Evolutionary conservation across 2,329 filamentous ascomycete species (phyloP).

Genomic region (Hortaea sp.): DNA sequence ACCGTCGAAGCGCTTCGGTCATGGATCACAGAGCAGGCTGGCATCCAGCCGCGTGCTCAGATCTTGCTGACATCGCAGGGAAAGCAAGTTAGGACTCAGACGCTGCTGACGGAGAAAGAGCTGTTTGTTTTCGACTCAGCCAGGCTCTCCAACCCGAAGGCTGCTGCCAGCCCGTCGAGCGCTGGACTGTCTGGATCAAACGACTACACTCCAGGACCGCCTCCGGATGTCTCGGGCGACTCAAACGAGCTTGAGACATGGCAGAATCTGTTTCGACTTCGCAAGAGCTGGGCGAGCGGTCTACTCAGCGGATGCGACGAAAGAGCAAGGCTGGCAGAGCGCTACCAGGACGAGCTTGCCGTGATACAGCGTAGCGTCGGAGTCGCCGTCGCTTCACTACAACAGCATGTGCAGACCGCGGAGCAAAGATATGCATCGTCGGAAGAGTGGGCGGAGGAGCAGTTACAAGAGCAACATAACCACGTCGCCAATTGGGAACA

Average conservation of each 20-base stretch:
- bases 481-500: constrained; percentile 58
- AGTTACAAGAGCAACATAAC: constrained; percentile 57
- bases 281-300: constrained; percentile 67
- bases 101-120: constrained; percentile 74
- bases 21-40: constrained; percentile 66
- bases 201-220: constrained; percentile 51
- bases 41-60: constrained; percentile 67
- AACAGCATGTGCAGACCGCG: constrained; percentile 60
- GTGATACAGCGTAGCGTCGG: constrained; percentile 71
- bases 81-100: constrained; percentile 72
- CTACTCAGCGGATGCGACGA: constrained; percentile 59
- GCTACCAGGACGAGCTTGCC: constrained; percentile 61
- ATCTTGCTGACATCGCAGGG: constrained; percentile 80
- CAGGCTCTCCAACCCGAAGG: constrained; percentile 23
- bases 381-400: constrained; percentile 76
- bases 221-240: constrained; percentile 73
- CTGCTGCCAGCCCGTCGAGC: constrained; percentile 32
- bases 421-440: constrained; percentile 63
- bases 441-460: constrained; percentile 58
- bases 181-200: constrained; percentile 30
- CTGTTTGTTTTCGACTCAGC: constrained; percentile 85
- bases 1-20: constrained; percentile 75
- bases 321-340: constrained; percentile 52
- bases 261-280: constrained; percentile 73
- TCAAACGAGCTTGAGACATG: constrained; percentile 76